Evolutionary conservation across 1,284 basidiomycete genomes (phyloP), one percentile per base, ranked within the genome.

Genomic region (Amylostereum areolatum): DNA sequence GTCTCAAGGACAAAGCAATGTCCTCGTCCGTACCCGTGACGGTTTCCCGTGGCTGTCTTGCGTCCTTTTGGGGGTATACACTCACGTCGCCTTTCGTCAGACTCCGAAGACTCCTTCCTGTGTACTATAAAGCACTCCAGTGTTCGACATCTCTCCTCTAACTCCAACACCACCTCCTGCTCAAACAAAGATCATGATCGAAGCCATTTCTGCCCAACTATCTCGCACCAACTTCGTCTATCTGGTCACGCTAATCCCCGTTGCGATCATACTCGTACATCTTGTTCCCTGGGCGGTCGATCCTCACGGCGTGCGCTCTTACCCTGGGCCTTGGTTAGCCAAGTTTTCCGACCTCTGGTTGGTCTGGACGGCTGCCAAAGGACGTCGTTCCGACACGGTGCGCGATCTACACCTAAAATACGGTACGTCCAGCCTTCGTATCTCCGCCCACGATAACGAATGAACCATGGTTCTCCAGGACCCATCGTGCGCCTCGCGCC

Each of bases 401-500:
- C 71, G 78, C 59, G 59, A 70, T 48, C 59, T 68, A 46, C 78
- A 81, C 62, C 45, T 28, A 6, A 18, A 43, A 28, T 29, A 43
- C 28, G 41, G 41, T 43, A 43, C 28, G 41, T 28, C 25, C 5
- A 12, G 18, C 18, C 18, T 18, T 18, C 18, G 18, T 18, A 18
- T 18, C 18, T 18, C 18, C 18, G 18, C 18, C 18, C 37, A 41
- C 18, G 8, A 43, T 28, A 28, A 29, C 25, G 25, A 12, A 11
- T 41, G 18, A 41, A 8, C n/a, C 30, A 28, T 28, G 27, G 11
- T 29, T 10, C n/a, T 31, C 29, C 49, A 69, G 71, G 71, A 48
- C 63, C 65, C 25, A 64, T 77, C 35, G 69, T 77, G 4, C 68
- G 77, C 18, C 64, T 79, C 41, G 72, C 71, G 1, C 77, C 77